Percentiles rank a stretch among this genome's conserved stretches.
These are phyloP conservation scores for Ogataea paradorogensis DNA, from an alignment of 805 yeast species.

Conservation along the genomic window DNA sequence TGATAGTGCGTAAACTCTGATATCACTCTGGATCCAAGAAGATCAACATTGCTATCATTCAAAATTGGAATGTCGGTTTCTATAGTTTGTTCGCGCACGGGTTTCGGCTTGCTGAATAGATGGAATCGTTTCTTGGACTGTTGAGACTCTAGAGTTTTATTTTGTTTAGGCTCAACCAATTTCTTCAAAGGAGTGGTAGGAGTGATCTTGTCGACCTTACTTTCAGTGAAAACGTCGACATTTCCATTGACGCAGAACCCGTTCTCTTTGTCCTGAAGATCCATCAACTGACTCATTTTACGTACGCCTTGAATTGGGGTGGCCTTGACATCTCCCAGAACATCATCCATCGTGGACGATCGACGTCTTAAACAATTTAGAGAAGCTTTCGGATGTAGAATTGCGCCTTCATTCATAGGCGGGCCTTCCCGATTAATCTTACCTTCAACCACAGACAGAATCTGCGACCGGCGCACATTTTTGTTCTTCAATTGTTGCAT, in stretches of 20 bases:
- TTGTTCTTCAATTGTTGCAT: conserved; percentile 39
- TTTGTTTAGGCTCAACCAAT: conserved; percentile 35
- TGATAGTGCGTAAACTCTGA: conserved; percentile 44
- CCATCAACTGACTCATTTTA: conserved; percentile 16
- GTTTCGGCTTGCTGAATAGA: conserved; percentile 4
- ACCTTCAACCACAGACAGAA: conserved; percentile 35
- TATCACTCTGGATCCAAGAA: conserved; percentile 66
- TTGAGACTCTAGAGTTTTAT: neutral
- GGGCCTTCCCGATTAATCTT: conserved; percentile 7
- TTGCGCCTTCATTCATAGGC: conserved; percentile 17
- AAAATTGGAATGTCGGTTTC: conserved; percentile 2
- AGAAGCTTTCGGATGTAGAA: conserved; percentile 36
- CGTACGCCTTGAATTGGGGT: conserved; percentile 35
- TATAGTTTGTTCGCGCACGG: conserved; percentile 1
- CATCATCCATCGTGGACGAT: conserved; percentile 26
- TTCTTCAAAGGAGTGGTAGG: conserved; percentile 72
- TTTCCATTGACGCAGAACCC: conserved; percentile 52
- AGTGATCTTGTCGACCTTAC: conserved; percentile 43
- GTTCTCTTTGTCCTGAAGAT: conserved; percentile 21
- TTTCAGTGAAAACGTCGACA: conserved; percentile 46
- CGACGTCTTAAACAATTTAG: conserved; percentile 27
- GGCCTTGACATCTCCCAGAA: conserved; percentile 29
- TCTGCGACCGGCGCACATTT: conserved; percentile 39
- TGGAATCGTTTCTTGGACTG: conserved; percentile 1
- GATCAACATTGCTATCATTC: conserved; percentile 45